phyloP scores from a whole-genome alignment of 345 rosid species.

The Citrus reticulata region DNA sequence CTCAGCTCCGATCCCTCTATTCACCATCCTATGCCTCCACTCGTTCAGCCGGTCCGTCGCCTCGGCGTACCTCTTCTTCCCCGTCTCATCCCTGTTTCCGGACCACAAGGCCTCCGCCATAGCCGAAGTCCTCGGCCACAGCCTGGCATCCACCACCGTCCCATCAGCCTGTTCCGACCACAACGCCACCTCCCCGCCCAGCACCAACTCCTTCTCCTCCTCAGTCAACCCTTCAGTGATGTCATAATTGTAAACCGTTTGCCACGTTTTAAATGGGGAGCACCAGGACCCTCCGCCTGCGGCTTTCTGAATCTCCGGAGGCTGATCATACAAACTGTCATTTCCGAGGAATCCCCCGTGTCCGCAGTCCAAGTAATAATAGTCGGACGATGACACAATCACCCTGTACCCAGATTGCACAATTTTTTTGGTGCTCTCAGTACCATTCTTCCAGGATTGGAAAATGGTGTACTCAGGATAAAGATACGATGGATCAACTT shows the following conservation, averaged over 20 bases:
- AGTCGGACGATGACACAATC: constrained; percentile 80
- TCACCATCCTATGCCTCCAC: constrained; percentile 88
- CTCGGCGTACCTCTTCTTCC: constrained; percentile 61
- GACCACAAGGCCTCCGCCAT: constrained; percentile 89
- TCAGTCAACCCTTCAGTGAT: constrained; percentile 58
- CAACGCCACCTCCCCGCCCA: constrained; percentile 88
- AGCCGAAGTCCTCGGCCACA: constrained; percentile 88
- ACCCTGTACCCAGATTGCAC: constrained; percentile 67
- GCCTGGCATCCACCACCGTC: constrained; percentile 50
- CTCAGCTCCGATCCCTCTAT: constrained; percentile 76
- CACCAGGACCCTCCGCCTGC: constrained; percentile 71
- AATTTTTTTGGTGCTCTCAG: constrained; percentile 57
- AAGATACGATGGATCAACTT: constrained; percentile 44
- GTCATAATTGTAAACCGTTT: constrained; percentile 74
- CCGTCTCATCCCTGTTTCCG: constrained; percentile 63
- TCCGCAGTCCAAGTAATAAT: constrained; percentile 82
- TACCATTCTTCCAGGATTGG: constrained; percentile 81
- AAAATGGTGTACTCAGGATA: constrained; percentile 61
- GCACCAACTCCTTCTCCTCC: constrained; percentile 64
- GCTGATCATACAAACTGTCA: constrained; percentile 55
- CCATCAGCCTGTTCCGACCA: constrained; percentile 95
- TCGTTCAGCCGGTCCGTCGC: constrained; percentile 68
- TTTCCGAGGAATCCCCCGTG: constrained; percentile 73
- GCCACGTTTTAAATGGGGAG: constrained; percentile 93
- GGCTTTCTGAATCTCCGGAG: neutral